phyloP scores from a whole-genome alignment of 2,329 filamentous ascomycete species.

The Verticillium longisporum region DNA sequence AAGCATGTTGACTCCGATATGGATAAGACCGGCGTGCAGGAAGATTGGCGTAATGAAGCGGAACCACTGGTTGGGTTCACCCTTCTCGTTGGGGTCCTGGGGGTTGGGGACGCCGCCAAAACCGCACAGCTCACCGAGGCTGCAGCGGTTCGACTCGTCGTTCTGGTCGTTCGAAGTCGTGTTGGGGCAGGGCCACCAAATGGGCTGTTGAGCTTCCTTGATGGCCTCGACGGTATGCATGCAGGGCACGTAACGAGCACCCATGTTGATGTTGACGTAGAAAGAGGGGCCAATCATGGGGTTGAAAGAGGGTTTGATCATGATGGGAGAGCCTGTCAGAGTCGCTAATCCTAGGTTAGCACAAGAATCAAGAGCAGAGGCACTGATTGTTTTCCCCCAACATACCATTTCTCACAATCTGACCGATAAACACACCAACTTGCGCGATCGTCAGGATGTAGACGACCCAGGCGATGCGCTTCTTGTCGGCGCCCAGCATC shows the following conservation, averaged over 20 bases:
- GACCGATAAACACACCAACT: conserved; percentile 78
- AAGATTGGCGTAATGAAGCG: conserved; percentile 96
- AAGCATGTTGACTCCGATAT: conserved; percentile 93
- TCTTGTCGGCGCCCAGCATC: conserved; percentile 49
- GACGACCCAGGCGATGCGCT: conserved; percentile 69
- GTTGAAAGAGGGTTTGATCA: conserved; percentile 82
- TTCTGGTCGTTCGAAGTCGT: conserved; percentile 53
- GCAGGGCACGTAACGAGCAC: conserved; percentile 83
- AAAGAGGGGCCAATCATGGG: conserved; percentile 94
- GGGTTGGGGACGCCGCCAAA: conserved; percentile 72
- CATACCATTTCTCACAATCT: conserved; percentile 78
- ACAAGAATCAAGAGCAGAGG: background rate
- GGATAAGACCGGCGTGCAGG: conserved; percentile 85
- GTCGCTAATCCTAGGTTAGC: conserved; percentile 40
- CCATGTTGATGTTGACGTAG: conserved; percentile 93
- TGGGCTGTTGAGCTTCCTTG: conserved; percentile 40
- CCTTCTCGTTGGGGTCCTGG: conserved; percentile 35
- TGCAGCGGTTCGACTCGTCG: conserved; percentile 50
- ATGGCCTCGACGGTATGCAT: conserved; percentile 78
- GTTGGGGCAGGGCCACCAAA: conserved; percentile 76
- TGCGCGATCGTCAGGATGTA: conserved; percentile 74
- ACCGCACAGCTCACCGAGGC: conserved; percentile 75
- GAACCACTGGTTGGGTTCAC: conserved; percentile 88
- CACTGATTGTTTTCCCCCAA: conserved; percentile 3
- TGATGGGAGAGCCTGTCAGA: conserved; percentile 70